Evolutionary conservation across 2,329 filamentous ascomycete species (phyloP).

Genomic region (Fusarium agapanthi): DNA sequence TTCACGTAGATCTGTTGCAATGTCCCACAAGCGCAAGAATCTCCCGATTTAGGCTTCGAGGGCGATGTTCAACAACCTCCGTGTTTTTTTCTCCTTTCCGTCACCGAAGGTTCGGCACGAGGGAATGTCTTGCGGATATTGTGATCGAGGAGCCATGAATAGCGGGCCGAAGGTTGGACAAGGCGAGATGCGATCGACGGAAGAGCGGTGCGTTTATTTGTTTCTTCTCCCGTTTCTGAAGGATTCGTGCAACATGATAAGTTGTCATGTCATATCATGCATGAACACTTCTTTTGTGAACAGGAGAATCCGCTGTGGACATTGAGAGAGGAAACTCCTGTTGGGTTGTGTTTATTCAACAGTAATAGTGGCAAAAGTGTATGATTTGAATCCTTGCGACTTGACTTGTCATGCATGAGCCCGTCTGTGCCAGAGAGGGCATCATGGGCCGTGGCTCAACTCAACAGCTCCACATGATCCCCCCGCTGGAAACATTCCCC

Average conservation of each 20-base stretch:
- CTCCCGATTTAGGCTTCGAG: constrained; percentile 34
- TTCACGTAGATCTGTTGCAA: not conserved
- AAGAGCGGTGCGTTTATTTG: constrained; percentile 1
- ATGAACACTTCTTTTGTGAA: not conserved
- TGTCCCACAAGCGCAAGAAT: constrained; percentile 38
- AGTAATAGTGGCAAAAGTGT: not conserved
- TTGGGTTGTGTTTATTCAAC: constrained; percentile 4
- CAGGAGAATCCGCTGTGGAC: constrained; percentile 1
- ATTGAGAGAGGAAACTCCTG: not conserved
- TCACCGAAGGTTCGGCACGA: constrained; percentile 25
- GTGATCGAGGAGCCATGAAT: constrained; percentile 25
- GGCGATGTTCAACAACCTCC: constrained; percentile 15
- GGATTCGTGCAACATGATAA: constrained; percentile 4
- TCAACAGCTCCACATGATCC: constrained; percentile 18
- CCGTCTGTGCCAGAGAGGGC: constrained; percentile 10
- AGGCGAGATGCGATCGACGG: constrained; percentile 24
- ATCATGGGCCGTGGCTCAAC: constrained; percentile 14
- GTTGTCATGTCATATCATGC: constrained; percentile 7
- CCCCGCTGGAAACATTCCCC: constrained; percentile 12
- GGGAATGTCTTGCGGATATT: constrained; percentile 39
- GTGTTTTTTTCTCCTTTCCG: not conserved
- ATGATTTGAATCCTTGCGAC: not conserved
- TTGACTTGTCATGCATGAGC: constrained; percentile 13
- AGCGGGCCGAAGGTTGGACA: constrained; percentile 28
- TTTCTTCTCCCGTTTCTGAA: not conserved